Evolutionary conservation across 73 alveolate genomes (phyloP), one percentile per base, ranked within the genome.

Genomic region (Blepharisma japonicum): DNA sequence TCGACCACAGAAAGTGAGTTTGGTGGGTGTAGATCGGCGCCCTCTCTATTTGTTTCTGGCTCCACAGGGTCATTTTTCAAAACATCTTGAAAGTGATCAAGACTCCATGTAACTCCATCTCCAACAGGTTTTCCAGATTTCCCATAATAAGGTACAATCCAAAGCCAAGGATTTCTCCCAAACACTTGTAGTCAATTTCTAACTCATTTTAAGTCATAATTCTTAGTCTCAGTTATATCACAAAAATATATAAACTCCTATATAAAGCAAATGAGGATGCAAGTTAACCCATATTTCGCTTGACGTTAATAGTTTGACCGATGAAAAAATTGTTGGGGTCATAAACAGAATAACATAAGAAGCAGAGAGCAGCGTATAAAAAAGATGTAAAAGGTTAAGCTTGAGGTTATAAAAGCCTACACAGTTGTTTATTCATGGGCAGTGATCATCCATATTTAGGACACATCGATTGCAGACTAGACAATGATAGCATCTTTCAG

Each of bases 81-180:
- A 56, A 56, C 72, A 56, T 56, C 72, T 7, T 38, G 7, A 14
- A 7, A 8, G 18, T 8, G 18, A 56, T 7, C 6, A 56, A 21
- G 89, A 70, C 83, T 89, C 96, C 97, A 95, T 51, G 90, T 80
- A 55, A 95, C 95, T 42, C 98, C 99, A 82, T 95, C 97, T 21
- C 99, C 99, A 6, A 78, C 84, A 20, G 99, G 99, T 49, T 88
- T 90, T 7, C 98, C 98, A 9, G 86, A 82, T 45, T 87, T 90
- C 7, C 82, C 80, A 81, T 83, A 81, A 45, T 94, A 70, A 39
- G 99, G 99, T 77, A 95, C 71, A 79, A 91, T 89, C 96, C 94
- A 91, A 6, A 86, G 86, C 84, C 83, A 87, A 45, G 66, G 78
- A 78, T 91, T 95, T n/a, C 90, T 86, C 38, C 98, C 99, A 83